These are phyloP conservation scores for Biancaea sappan DNA, from an alignment of 306 rosid genomes.

Conservation along the genomic window DNA sequence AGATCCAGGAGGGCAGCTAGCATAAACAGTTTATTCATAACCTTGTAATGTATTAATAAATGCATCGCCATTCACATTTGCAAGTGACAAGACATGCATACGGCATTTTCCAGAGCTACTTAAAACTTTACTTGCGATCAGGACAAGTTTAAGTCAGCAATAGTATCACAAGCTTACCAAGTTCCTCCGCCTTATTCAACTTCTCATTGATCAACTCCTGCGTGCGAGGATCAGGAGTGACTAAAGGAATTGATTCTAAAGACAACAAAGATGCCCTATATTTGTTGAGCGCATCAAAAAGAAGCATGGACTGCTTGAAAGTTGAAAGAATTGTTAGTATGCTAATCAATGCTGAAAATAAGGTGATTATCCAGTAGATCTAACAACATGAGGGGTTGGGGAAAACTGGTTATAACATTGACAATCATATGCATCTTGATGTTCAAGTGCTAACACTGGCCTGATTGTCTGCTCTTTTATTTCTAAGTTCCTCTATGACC, in stretches of 20 bases:
- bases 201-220: constrained; percentile 99
- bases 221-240: constrained; percentile 83
- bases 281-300: constrained; percentile 95
- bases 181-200: constrained; percentile 97
- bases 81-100: background rate
- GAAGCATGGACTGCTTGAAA: constrained; percentile 75
- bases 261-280: constrained; percentile 94
- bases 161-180: constrained; percentile 58
- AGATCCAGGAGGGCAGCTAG: background rate
- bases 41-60: constrained; percentile 5
- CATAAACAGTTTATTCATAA: background rate
- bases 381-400: constrained; percentile 9
- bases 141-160: constrained; percentile 5
- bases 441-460: constrained; percentile 44
- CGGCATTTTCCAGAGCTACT: background rate
- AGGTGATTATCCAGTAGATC: background rate
- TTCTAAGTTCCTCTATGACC: constrained; percentile 91
- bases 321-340: constrained; percentile 25
- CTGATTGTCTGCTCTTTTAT: constrained; percentile 94
- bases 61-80: constrained; percentile 1
- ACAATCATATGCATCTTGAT: constrained; percentile 1
- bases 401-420: background rate
- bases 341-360: background rate
- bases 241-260: constrained; percentile 80
- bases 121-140: background rate